A percentile compares a stretch with the other conserved stretches of the same genome.
These are phyloP conservation scores for Smallanthus sonchifolius DNA, from an alignment of 129 eudicot genomes.

Conservation along the genomic window DNA sequence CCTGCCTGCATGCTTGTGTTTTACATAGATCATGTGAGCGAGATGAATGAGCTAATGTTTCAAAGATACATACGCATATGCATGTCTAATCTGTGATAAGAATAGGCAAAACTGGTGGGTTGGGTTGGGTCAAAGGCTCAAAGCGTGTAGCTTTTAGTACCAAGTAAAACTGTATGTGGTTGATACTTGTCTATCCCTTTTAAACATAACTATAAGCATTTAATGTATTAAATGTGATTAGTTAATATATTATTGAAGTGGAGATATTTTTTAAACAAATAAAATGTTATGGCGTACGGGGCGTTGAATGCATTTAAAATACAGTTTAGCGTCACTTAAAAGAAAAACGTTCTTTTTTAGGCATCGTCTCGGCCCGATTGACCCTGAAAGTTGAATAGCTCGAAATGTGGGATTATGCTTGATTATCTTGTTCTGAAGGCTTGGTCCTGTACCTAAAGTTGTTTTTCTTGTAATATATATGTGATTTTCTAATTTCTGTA, in stretches of 20 bases:
- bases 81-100: not conserved
- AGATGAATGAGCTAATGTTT: not conserved
- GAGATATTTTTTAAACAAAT: not conserved
- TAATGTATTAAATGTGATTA: not conserved
- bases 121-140: too few species aligned
- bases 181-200: too few species aligned
- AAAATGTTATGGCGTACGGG: not conserved
- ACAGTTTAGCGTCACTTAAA: not conserved
- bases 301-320: not conserved
- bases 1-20: not conserved
- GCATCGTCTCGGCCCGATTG: not conserved
- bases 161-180: not conserved
- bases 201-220: too few species aligned
- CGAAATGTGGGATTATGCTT: not conserved
- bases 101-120: not conserved
- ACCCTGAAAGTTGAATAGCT: not conserved
- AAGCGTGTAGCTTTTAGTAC: not conserved
- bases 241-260: not conserved
- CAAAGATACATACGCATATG: not conserved
- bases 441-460: too few species aligned
- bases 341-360: not conserved
- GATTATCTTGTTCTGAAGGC: too few species aligned
- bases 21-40: not conserved
- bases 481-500: not conserved
- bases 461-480: too few species aligned